Evolutionary conservation across 139 green algal species (phyloP).

Genomic region (Micromonas commoda): DNA sequence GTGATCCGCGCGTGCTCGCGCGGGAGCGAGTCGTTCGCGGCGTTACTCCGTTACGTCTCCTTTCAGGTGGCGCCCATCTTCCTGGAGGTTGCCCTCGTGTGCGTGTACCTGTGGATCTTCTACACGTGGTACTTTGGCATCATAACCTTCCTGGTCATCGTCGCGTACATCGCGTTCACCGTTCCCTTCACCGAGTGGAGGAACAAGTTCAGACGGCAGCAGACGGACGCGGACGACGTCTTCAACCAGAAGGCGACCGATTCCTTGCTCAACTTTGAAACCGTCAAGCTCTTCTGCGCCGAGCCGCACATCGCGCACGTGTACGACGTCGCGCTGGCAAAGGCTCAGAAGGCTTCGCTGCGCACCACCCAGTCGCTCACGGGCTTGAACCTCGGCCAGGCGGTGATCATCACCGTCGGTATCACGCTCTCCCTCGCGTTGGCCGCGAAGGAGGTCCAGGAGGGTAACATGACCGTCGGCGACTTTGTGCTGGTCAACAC

Average conservation of each 20-base stretch:
- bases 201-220: conserved; percentile 55
- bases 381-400: conserved; percentile 75
- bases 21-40: neutral
- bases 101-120: conserved; percentile 58
- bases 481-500: conserved; percentile 30
- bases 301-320: conserved; percentile 56
- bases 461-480: conserved; percentile 25
- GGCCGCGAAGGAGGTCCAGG: conserved; percentile 12
- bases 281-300: conserved; percentile 73
- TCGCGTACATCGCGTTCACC: conserved; percentile 82
- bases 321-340: conserved; percentile 56
- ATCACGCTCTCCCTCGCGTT: conserved; percentile 53
- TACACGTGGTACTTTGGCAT: conserved; percentile 67
- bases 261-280: conserved; percentile 86
- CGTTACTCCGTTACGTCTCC: conserved; percentile 49
- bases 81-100: conserved; percentile 63
- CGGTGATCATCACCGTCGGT: conserved; percentile 68
- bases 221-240: conserved; percentile 73
- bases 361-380: conserved; percentile 42
- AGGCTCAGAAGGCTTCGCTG: conserved; percentile 65
- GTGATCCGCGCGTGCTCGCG: conserved; percentile 21
- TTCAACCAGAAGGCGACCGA: conserved; percentile 61
- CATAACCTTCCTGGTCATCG: conserved; percentile 72
- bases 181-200: conserved; percentile 75
- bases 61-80: conserved; percentile 72